Percentiles rank a stretch among this genome's conserved stretches.
phyloP scores from a whole-genome alignment of 768 basidiomycete species.

The Tricholoma saponaceum region DNA sequence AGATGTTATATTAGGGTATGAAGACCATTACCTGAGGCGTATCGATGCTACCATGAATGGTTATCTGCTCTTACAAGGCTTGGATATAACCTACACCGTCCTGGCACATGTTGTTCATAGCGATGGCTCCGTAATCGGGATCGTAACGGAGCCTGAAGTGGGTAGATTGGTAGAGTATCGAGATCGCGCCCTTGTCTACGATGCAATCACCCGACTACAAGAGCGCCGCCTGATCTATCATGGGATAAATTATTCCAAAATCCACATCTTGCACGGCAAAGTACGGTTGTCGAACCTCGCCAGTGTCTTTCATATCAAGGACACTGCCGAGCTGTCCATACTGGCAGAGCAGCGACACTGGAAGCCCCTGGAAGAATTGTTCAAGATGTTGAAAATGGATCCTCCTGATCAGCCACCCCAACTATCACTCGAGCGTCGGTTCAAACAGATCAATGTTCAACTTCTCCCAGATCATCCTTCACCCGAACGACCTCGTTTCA shows the following conservation, averaged over 20 bases:
- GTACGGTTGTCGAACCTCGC: conserved; percentile 27
- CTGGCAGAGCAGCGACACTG: conserved; percentile 23
- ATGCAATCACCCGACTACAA: conserved; percentile 26
- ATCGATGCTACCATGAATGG: conserved; percentile 29
- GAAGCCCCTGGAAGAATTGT: conserved; percentile 20
- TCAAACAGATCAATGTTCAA: neutral
- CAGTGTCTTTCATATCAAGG: conserved; percentile 14
- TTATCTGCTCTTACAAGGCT: conserved; percentile 22
- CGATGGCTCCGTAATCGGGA: conserved; percentile 28
- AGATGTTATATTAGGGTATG: conserved; percentile 32
- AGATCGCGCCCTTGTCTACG: conserved; percentile 28
- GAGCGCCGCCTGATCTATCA: conserved; percentile 21
- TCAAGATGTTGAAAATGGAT: conserved; percentile 21
- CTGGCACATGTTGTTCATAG: conserved; percentile 29
- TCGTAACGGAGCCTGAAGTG: conserved; percentile 32
- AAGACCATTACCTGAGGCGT: conserved; percentile 17
- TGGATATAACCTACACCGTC: conserved; percentile 33
- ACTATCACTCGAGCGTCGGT: conserved; percentile 1
- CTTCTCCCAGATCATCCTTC: conserved; percentile 9
- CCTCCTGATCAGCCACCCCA: neutral
- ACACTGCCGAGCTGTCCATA: conserved; percentile 17
- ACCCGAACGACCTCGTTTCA: conserved; percentile 10
- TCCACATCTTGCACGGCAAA: conserved; percentile 31
- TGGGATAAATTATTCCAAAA: conserved; percentile 15
- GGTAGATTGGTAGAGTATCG: conserved; percentile 25